Conservation (phyloP, 2,329 filamentous ascomycete genomes). For the Beauveria rudraprayagi region DNA sequence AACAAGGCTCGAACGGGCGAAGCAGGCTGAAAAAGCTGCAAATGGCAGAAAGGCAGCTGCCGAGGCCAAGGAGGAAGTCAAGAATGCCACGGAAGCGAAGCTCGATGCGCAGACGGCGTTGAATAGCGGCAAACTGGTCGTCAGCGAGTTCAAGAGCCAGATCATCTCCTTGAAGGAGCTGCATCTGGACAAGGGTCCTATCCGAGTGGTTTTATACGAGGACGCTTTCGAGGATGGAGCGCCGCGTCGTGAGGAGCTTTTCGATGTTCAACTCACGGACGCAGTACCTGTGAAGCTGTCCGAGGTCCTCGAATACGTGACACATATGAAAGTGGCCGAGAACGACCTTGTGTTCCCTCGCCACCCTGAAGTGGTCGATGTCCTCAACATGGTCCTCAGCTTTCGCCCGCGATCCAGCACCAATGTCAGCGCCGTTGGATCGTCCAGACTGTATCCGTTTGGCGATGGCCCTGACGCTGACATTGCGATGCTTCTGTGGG, state of each 20-base stretch:
- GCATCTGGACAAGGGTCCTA: slow-evolving; percentile 22
- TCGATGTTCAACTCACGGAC: slow-evolving; percentile 34
- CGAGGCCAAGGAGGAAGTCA: neutral
- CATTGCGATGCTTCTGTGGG: slow-evolving; percentile 19
- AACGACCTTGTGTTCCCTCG: slow-evolving; percentile 37
- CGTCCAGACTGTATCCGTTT: slow-evolving; percentile 41
- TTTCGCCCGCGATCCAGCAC: slow-evolving; percentile 30
- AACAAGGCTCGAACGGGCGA: neutral
- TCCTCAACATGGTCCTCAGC: slow-evolving; percentile 45
- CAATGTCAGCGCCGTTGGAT: slow-evolving; percentile 34
- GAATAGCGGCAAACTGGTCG: slow-evolving; percentile 22
- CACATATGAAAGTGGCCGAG: slow-evolving; percentile 31
- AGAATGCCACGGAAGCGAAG: neutral
- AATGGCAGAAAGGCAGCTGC: neutral
- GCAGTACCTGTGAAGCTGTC: slow-evolving; percentile 31
- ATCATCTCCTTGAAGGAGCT: slow-evolving; percentile 34
- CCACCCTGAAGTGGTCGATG: slow-evolving; percentile 40
- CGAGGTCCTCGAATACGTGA: slow-evolving; percentile 36
- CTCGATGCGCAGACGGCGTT: neutral
- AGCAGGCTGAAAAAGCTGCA: neutral
- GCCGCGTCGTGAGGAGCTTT: slow-evolving; percentile 15
- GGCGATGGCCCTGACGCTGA: slow-evolving; percentile 19
- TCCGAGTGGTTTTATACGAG: slow-evolving; percentile 29
- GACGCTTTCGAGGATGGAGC: slow-evolving; percentile 16
- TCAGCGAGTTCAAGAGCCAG: slow-evolving; percentile 44